Evolutionary conservation across 2,329 filamentous ascomycete genomes (phyloP).

Genomic region (Colletotrichum filicis): DNA sequence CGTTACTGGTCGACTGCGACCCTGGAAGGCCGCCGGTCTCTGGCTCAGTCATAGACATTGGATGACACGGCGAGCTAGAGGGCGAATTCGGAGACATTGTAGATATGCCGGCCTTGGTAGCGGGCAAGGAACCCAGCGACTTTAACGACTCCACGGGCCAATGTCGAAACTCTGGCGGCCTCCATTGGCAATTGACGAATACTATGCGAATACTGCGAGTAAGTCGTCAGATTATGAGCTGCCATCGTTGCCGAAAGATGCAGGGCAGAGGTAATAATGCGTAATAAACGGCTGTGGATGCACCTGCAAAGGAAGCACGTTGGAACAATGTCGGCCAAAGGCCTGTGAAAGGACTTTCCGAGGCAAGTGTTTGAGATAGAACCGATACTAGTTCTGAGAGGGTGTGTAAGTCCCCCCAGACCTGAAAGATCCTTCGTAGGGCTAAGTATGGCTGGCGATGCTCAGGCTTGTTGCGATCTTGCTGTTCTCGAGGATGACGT

Average conservation of each 20-base stretch:
- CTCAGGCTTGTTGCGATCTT: neutral
- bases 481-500: conserved; percentile 18
- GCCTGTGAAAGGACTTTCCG: conserved; percentile 19
- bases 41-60: conserved; percentile 3
- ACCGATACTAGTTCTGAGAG: conserved; percentile 12
- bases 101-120: conserved; percentile 14
- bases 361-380: conserved; percentile 21
- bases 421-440: conserved; percentile 1
- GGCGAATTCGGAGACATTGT: conserved; percentile 30
- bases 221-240: conserved; percentile 10
- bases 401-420: conserved; percentile 22
- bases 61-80: conserved; percentile 11
- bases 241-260: conserved; percentile 6
- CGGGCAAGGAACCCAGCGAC: conserved; percentile 3
- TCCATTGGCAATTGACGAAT: conserved; percentile 19
- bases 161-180: conserved; percentile 16
- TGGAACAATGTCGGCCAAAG: neutral
- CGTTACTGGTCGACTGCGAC: conserved; percentile 23
- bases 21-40: conserved; percentile 10
- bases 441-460: conserved; percentile 11
- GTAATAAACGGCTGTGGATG: neutral
- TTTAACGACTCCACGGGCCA: conserved; percentile 9
- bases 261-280: conserved; percentile 4
- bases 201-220: conserved; percentile 13
- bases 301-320: neutral